phyloP scores from a whole-genome alignment of 23 red algal species.

The Gracilaria domingensis region DNA sequence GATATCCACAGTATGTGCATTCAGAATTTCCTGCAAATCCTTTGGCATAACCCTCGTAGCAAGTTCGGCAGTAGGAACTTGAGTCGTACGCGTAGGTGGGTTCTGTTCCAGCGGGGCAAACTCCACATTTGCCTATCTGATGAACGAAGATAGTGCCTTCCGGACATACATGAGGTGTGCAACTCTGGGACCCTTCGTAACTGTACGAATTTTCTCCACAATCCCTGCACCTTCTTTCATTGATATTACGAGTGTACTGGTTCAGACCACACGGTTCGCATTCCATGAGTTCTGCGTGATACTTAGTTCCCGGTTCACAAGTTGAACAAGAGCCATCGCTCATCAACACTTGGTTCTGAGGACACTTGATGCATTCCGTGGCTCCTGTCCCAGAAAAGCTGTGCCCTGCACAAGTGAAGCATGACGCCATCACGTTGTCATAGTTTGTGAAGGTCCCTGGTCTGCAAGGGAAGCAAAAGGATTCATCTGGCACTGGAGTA shows the following conservation, averaged over 20 bases:
- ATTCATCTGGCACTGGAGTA: not conserved
- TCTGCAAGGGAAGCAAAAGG: not conserved
- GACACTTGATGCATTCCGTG: not conserved
- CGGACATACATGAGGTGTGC: not conserved
- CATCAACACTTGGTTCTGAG: constrained; percentile 1
- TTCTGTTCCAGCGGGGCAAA: not conserved
- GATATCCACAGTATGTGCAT: not conserved
- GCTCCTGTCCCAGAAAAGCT: not conserved
- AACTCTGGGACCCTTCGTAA: not conserved
- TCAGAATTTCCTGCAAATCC: not conserved
- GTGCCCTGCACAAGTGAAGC: not conserved
- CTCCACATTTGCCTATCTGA: not conserved
- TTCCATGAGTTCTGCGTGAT: not conserved
- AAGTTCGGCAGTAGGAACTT: not conserved
- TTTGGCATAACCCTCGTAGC: not conserved
- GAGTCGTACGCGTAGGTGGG: not conserved
- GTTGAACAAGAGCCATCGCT: not conserved
- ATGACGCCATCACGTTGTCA: not conserved
- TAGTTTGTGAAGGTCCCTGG: not conserved
- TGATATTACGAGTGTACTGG: not conserved
- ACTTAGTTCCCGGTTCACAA: not conserved
- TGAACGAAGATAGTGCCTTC: not conserved
- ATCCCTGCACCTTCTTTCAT: not conserved
- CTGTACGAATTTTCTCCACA: not conserved
- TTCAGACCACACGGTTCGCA: not conserved